Evolutionary conservation across 108 stramenopile genomes (phyloP).

Genomic region (Nitzschia palea): DNA sequence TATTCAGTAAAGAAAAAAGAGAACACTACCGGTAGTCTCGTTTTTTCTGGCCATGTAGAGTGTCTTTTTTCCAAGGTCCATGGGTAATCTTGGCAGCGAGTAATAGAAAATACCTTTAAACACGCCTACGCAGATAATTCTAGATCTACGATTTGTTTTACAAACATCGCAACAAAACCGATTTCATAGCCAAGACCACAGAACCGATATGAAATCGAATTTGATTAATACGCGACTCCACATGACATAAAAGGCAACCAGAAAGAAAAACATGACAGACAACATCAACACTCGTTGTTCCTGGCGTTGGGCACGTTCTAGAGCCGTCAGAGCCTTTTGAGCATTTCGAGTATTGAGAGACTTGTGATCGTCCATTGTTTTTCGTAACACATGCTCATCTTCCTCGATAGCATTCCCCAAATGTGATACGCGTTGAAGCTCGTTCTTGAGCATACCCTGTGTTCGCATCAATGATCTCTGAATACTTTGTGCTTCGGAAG

Average conservation of each 20-base stretch:
- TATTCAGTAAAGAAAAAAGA: constrained; percentile 25
- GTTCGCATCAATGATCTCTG: constrained; percentile 56
- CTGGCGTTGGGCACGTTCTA: constrained; percentile 50
- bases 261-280: constrained; percentile 47
- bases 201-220: constrained; percentile 33
- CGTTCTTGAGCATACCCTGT: constrained; percentile 48
- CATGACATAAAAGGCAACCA: constrained; percentile 51
- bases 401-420: constrained; percentile 51
- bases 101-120: too few species aligned
- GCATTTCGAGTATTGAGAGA: constrained; percentile 46
- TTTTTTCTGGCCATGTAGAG: too few species aligned
- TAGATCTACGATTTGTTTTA: too few species aligned
- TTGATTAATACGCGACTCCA: constrained; percentile 54
- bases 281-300: constrained; percentile 50
- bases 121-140: too few species aligned
- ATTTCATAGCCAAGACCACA: constrained; percentile 18
- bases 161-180: too few species aligned
- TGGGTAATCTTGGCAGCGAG: too few species aligned
- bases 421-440: constrained; percentile 55
- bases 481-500: constrained; percentile 58
- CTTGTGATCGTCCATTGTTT: constrained; percentile 50
- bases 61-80: too few species aligned
- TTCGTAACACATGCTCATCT: constrained; percentile 45
- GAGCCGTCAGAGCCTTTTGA: constrained; percentile 36
- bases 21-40: too few species aligned